phyloP scores from a whole-genome alignment of 2,329 filamentous ascomycete genomes.

The Fusarium neocosmosporiellum region DNA sequence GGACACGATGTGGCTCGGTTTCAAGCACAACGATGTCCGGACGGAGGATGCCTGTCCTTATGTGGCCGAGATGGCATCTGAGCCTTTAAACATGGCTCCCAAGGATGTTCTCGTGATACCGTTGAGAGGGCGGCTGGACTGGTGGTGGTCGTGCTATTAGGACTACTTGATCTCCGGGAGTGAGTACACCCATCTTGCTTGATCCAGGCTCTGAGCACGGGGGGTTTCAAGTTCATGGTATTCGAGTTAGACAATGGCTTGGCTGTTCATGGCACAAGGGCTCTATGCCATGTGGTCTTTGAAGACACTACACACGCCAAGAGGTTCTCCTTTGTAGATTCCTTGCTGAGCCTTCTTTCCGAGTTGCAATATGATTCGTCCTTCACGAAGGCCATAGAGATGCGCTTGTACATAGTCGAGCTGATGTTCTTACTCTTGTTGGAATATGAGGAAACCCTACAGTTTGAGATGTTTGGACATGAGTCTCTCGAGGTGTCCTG shows the following conservation, averaged over 20 bases:
- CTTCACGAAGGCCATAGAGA: too few species aligned
- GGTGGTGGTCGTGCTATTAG: background rate
- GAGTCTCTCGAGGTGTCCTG: background rate
- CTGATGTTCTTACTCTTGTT: too few species aligned
- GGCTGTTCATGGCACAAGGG: background rate
- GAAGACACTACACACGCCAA: background rate
- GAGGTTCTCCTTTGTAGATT: background rate
- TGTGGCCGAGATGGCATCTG: background rate
- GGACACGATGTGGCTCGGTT: background rate
- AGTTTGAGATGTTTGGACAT: background rate
- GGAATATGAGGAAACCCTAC: too few species aligned
- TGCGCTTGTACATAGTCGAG: too few species aligned
- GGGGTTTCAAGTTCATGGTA: background rate
- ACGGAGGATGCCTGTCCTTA: background rate
- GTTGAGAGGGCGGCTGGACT: background rate
- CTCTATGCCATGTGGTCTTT: background rate
- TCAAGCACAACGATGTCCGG: background rate
- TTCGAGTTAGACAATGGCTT: background rate
- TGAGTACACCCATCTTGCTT: background rate
- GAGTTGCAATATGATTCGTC: too few species aligned
- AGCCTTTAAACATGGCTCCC: background rate
- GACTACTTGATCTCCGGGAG: background rate
- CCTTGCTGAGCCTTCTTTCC: too few species aligned
- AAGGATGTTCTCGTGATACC: background rate
- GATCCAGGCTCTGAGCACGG: background rate